Evolutionary conservation across 2,329 filamentous ascomycete genomes (phyloP), one percentile per base, ranked within the genome.

Genomic region (Penicillium fuscoglaucum): DNA sequence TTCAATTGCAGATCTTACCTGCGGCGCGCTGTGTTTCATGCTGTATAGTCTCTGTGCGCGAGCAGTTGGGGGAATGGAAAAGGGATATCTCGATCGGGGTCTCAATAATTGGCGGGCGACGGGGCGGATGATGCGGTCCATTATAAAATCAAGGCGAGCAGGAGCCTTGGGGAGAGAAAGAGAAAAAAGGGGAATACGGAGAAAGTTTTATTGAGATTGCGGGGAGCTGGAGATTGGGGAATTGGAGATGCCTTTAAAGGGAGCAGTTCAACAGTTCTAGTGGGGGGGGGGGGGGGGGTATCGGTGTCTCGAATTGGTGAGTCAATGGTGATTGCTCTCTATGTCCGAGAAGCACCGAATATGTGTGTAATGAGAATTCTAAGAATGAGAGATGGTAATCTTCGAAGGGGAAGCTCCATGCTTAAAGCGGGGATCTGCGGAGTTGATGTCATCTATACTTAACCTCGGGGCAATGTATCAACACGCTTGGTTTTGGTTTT

Each of bases 11-110:
- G 26, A 66, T 26, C 72, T 60, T 60, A 79, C 77, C 59, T 70
- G 67, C 62, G 77, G 77, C 19, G 76, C 70, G 51, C 65, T 74
- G 63, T 78, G 70, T 60, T 70, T 68, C 73, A 78, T 77, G 28
- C 72, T 73, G 71, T 76, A 78, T 57, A 76, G 66, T 65, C 75
- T 69, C 63, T 70, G 71, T n/a, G 69, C 62, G 59, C 68, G 67
- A 47, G 70, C 65, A 9, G 66, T 59, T 6, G 68, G 59, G 49
- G 74, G 75, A 55, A 76, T 66, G 13, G 68, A 57, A 57, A 70
- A 76, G 41, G 72, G 72, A 61, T 75, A 77, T 62, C 70, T 68
- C 37, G 69, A 62, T 45, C 67, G 67, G 43, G 74, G 65, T 62
- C 72, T 69, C 48, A 74, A 62, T 19, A 78, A 66, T 60, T 76